A percentile compares a stretch with the other conserved stretches of the same genome.
phyloP scores from a whole-genome alignment of 441 rosid genomes.

The Rhodomyrtus psidioides region DNA sequence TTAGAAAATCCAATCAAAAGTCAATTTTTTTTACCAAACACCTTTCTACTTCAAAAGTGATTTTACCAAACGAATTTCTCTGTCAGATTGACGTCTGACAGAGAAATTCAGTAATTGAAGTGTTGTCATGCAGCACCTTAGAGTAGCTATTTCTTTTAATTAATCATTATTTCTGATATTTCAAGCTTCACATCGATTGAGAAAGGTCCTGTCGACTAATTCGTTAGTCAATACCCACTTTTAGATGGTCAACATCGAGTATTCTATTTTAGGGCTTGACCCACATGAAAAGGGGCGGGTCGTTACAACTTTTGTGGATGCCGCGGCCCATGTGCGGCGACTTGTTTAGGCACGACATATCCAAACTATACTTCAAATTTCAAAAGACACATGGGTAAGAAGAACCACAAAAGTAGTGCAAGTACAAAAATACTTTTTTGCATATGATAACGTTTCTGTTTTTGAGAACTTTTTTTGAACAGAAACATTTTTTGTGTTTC shows the following conservation, averaged over 20 bases:
- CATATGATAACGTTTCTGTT: too few relatives aligned
- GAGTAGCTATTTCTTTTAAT: background rate
- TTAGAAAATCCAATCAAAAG: too few relatives aligned
- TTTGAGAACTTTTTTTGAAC: too few relatives aligned
- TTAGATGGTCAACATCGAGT: background rate
- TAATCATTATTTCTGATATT: fast-evolving
- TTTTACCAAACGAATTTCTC: too few relatives aligned
- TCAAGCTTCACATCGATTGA: fast-evolving
- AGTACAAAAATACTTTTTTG: too few relatives aligned
- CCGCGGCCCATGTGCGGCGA: background rate
- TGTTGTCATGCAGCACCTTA: too few relatives aligned
- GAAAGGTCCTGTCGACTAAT: fast-evolving
- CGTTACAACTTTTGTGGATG: background rate
- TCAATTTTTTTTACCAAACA: too few relatives aligned
- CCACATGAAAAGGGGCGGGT: background rate
- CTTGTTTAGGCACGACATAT: background rate
- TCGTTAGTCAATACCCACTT: background rate
- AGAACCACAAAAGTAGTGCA: background rate
- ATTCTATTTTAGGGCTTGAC: fast-evolving
- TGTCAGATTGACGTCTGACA: too few relatives aligned
- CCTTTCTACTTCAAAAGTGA: too few relatives aligned
- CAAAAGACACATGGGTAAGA: background rate
- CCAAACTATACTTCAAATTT: background rate
- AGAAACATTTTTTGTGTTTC: too few relatives aligned
- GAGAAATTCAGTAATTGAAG: too few relatives aligned